Base-by-base conservation (phyloP, 345 rosid genomes). In the Acer negundo region DNA sequence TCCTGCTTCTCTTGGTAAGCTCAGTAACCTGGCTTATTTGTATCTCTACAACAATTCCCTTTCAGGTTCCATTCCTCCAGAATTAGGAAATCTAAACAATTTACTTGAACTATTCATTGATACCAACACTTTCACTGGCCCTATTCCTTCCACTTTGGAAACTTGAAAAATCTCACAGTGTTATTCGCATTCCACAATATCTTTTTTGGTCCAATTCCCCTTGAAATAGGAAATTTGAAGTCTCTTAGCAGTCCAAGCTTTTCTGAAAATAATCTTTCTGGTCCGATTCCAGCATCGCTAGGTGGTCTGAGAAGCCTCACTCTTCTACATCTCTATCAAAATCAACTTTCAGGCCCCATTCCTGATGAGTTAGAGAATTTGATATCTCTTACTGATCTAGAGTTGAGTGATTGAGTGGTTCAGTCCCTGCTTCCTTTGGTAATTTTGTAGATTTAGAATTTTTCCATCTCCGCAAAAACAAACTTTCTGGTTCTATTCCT, bases 401-500 rank as follows among this genome's bases (percentile, higher is more conserved):
- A 47, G 44, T 72, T 82, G 13, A 10, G 58, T 17, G 40, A 17
- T 58, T 82, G 1, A 67, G 24, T 0, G 78, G 78, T 23, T 35
- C 70, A 7, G 20, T 82, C 6, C 78, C 80, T 2, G 2, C 67
- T 23, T 72, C 82, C 0, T 1, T 76, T 7, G 74, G 56, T 12
- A 12, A 69, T 17, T 35, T 78, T 13, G 58, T 1, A 1, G 0
- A 44, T 4, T 40, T 84, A 59, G 2, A 72, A 38, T 0, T 0
- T 7, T 23, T 88, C 10, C 75, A 2, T 59, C 78, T 84, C 16
- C 77, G 80, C 0, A 31, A 38, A 0, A 86, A 83, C 68, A 20
- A 49, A 12, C 69, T 83, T 31, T 77, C 82, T 0, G 84, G 86
- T 13, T 10, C 73, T 15, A 64, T 86, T 69, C 85, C 82, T 19